These are phyloP conservation scores for Teratosphaeria nubilosa DNA, from an alignment of 2,329 filamentous ascomycete species.

Conservation along the genomic window DNA sequence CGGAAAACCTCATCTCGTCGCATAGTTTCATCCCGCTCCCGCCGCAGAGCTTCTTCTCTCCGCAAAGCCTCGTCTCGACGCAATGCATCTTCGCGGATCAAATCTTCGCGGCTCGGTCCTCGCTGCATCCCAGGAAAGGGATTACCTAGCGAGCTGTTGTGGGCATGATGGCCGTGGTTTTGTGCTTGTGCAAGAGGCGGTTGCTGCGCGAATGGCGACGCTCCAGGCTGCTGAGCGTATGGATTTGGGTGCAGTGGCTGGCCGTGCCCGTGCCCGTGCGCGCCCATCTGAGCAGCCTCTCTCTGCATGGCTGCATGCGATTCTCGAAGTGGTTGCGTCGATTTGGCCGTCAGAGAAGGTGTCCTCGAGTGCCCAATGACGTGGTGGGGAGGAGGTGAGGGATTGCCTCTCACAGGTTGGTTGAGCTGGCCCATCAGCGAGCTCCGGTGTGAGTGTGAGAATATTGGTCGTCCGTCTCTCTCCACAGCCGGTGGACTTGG, in stretches of 20 bases:
- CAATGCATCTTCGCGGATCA: slow-evolving; percentile 5
- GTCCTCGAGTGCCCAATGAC: slow-evolving; percentile 24
- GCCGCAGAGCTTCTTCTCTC: neutral
- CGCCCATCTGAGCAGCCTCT: slow-evolving; percentile 6
- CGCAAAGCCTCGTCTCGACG: neutral
- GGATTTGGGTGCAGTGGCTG: slow-evolving; percentile 21
- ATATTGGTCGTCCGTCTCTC: slow-evolving; percentile 21
- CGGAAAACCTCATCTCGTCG: neutral
- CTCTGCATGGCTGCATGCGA: slow-evolving; percentile 6
- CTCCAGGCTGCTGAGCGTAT: slow-evolving; percentile 15
- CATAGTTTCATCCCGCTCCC: neutral
- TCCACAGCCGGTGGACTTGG: slow-evolving; percentile 18
- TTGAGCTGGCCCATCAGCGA: slow-evolving; percentile 19
- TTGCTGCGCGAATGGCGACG: slow-evolving; percentile 13
- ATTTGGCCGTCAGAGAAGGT: slow-evolving; percentile 19
- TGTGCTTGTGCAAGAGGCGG: slow-evolving; percentile 14
- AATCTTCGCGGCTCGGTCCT: slow-evolving; percentile 18
- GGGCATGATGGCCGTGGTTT: slow-evolving; percentile 21
- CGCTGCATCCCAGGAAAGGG: slow-evolving; percentile 13
- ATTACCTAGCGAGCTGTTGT: slow-evolving; percentile 20
- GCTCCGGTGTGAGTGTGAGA: slow-evolving; percentile 21
- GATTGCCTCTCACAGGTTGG: slow-evolving; percentile 19
- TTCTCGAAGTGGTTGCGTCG: slow-evolving; percentile 13
- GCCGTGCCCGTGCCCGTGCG: slow-evolving; percentile 12
- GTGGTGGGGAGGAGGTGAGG: slow-evolving; percentile 26